Percentiles rank a stretch among this genome's conserved stretches.
Conservation (phyloP, 2,329 filamentous ascomycete species). For the Botryosphaeria agaves region DNA sequence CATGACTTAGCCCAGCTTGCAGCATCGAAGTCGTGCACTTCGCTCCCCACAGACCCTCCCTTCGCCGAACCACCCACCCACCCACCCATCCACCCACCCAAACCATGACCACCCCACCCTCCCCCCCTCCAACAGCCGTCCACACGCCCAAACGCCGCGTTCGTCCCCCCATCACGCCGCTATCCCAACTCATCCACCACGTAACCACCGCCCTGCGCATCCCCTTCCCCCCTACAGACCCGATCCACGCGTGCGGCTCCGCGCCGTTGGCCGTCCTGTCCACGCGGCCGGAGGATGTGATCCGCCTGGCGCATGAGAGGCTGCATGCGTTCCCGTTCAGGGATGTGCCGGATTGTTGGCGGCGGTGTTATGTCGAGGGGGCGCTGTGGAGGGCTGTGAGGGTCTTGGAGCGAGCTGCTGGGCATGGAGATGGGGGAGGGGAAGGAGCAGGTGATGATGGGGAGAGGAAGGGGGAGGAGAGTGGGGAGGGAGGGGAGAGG, state of each 20-base stretch:
- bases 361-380: constrained; percentile 53
- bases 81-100: too few relatives aligned
- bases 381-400: constrained; percentile 42
- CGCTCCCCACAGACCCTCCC: too few relatives aligned
- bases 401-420: constrained; percentile 8
- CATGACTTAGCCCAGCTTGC: too few relatives aligned
- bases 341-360: constrained; percentile 50
- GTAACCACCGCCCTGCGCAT: not conserved
- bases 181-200: not conserved
- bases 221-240: constrained; percentile 5
- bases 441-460: constrained; percentile 1
- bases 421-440: not conserved
- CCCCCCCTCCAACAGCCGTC: too few relatives aligned
- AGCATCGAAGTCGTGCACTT: too few relatives aligned
- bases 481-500: not conserved
- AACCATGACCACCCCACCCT: too few relatives aligned
- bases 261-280: constrained; percentile 20
- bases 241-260: constrained; percentile 23
- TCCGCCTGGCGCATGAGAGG: constrained; percentile 42
- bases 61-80: too few relatives aligned
- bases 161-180: not conserved
- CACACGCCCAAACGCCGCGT: not conserved
- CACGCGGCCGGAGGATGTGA: constrained; percentile 30
- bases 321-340: constrained; percentile 55
- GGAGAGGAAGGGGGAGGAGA: not conserved